phyloP scores from a whole-genome alignment of 768 basidiomycete species.

The Trametes villosa region DNA sequence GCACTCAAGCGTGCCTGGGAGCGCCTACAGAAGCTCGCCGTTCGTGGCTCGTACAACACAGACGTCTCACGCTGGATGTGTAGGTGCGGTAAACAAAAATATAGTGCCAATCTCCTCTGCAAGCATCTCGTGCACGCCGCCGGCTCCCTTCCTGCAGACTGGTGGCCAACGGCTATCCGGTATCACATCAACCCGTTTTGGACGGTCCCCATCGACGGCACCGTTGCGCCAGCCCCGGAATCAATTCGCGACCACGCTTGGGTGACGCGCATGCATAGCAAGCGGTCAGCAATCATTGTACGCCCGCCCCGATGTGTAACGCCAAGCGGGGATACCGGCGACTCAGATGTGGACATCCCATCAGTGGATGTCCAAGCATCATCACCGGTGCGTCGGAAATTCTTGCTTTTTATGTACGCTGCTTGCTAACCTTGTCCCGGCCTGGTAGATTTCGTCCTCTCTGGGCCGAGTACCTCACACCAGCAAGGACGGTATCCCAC shows the following conservation, averaged over 20 bases:
- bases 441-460: constrained; percentile 12
- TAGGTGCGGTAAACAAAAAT: constrained; percentile 22
- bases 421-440: neutral
- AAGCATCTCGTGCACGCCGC: constrained; percentile 22
- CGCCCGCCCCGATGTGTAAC: neutral
- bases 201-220: constrained; percentile 12
- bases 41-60: constrained; percentile 15
- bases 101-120: constrained; percentile 16
- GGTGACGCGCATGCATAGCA: neutral
- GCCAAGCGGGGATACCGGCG: neutral
- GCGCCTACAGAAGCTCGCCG: constrained; percentile 1
- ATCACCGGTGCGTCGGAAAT: neutral
- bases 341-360: neutral
- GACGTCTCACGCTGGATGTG: constrained; percentile 14
- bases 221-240: neutral
- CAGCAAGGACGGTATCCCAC: constrained; percentile 6
- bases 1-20: constrained; percentile 10
- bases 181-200: constrained; percentile 22
- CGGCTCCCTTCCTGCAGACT: neutral
- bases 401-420: neutral
- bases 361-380: neutral
- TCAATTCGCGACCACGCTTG: neutral
- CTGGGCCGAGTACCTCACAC: constrained; percentile 13
- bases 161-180: neutral
- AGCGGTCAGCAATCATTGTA: neutral